phyloP scores from a whole-genome alignment of 768 basidiomycete species.

The Zangia roseola region DNA sequence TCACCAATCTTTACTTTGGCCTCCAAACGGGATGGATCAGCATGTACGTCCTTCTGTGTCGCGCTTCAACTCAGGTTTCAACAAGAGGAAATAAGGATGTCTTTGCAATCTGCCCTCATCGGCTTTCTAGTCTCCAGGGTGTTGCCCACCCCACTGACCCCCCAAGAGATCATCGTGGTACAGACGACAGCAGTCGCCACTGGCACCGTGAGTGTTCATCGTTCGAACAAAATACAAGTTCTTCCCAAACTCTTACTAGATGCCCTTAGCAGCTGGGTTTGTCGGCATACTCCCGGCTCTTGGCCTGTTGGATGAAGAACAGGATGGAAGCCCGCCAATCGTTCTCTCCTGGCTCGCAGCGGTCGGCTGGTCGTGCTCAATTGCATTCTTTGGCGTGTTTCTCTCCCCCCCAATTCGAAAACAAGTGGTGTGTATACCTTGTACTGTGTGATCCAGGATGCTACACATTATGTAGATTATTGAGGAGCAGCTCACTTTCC shows the following conservation, averaged over 20 bases:
- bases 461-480: conserved; percentile 59
- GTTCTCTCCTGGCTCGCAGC: conserved; percentile 70
- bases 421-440: conserved; percentile 69
- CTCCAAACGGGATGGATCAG: conserved; percentile 90
- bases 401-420: conserved; percentile 91
- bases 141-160: conserved; percentile 70
- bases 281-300: conserved; percentile 94
- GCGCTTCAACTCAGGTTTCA: background rate
- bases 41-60: conserved; percentile 49
- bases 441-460: background rate
- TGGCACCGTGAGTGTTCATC: conserved; percentile 48
- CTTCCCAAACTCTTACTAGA: conserved; percentile 32
- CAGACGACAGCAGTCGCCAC: conserved; percentile 97
- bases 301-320: conserved; percentile 65
- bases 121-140: conserved; percentile 83
- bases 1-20: conserved; percentile 89
- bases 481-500: conserved; percentile 91
- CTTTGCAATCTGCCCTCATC: conserved; percentile 89
- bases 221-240: background rate
- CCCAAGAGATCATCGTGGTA: conserved; percentile 90
- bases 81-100: conserved; percentile 68
- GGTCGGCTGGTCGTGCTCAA: conserved; percentile 83
- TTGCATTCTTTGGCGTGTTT: conserved; percentile 99
- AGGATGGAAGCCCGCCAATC: conserved; percentile 78
- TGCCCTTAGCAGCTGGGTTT: conserved; percentile 85